Base-by-base conservation (phyloP, 352 stramenopile genomes). In the Pythium diclinum region DNA sequence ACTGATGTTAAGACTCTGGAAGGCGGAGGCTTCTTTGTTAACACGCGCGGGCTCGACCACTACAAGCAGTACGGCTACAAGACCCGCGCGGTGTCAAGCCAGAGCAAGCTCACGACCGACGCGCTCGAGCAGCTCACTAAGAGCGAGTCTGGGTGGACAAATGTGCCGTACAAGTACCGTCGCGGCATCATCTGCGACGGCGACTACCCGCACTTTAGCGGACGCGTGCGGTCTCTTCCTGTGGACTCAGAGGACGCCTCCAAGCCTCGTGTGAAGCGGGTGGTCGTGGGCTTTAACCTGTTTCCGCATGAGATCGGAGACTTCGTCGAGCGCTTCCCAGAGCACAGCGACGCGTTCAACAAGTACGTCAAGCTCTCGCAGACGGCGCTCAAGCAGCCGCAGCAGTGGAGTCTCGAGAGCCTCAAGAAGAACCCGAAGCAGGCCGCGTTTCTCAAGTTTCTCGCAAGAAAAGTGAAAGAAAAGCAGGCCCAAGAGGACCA, bases 271-370 rank as follows among this genome's bases (percentile, higher is more conserved):
- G 46, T 78, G 48, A 83, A 86, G 67, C 83, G 83, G 13, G 83
- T 89, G 49, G 74, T 91, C 40, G 79, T 91, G n/a, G 83, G 83
- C 13, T 89, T 92, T 54, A 92, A 92, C 38, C 38, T 89, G 30
- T 89, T 91, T 44, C 78, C 80, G n/a, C 74, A 66, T 32, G 83
- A 81, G 59, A 87, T 92, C 52, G 81, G 83, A 25, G 66, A 74
- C 19, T 87, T 81, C 34, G 81, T 88, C 21, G 66, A 76, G 21
- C 76, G 71, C 49, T 92, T 82, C 64, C 81, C 79, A 0, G 83
- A 92, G 68, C 79, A 89, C 57, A 89, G 79, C 59, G 65, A 70
- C 9, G 77, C 80, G 42, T 89, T 92, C 69, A 89, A 89, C 56
- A 77, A 75, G 59, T 86, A 92, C 69, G 77, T 92, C 44, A 88